Evolutionary conservation across 768 basidiomycete species (phyloP), one percentile per base, ranked within the genome.

Genomic region (Tremella mesenterica): DNA sequence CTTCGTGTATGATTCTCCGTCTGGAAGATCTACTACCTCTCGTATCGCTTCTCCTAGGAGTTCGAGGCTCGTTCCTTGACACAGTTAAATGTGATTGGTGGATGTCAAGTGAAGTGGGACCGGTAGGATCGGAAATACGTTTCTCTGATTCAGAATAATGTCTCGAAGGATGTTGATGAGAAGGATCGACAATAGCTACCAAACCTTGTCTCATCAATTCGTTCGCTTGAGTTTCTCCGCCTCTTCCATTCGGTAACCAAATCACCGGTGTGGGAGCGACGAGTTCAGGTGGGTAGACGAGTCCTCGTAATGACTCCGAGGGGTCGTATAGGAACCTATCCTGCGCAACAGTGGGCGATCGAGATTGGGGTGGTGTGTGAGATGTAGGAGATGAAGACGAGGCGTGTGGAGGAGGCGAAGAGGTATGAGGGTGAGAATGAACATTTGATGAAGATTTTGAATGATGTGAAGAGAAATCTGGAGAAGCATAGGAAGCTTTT

Each of bases 201-300:
- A 89, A 73, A 52, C 81, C 77, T 66, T 85, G 86, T 61, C 80
- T 81, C 65, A 82, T 79, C 62, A 88, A 74, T 71, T 90, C 87
- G 44, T 79, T 76, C 26, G 85, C 85, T 71, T 88, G 86, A 4
- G 83, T 81, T 33, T 80, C 78, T 21, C 84, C 84, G 14, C 83
- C 81, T 10, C 48, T 31, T 68, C 88, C 86, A 69, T 85, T 83
- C 0, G 85, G 85, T n/a, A 88, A 76, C 87, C 87, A 88, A 47
- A 90, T 85, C 54, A 85, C 81, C 1, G 86, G 86, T 18, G 79
- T 75, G 16, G 86, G 85, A 12, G 85, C 85, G 57, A 86, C 79
- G 34, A 88, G 77, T 70, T 86, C 86, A 1, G 86, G 85, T 3
- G 87, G 85, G 65, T 88, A 90, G 33, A 90, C 74, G 51, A 88